phyloP scores from a whole-genome alignment of 805 yeast species.

The Cephaloascus albidus region DNA sequence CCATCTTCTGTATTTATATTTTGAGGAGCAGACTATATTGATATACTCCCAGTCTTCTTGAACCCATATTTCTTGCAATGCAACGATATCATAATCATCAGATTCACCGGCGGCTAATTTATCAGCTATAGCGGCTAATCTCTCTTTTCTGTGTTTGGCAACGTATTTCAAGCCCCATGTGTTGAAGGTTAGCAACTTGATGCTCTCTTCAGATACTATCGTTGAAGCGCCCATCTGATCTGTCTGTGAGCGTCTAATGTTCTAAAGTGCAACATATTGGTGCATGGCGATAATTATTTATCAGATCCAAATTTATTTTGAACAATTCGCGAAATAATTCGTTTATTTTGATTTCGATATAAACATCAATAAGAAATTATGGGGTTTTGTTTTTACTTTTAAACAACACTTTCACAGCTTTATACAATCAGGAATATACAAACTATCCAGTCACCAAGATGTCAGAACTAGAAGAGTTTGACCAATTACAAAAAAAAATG shows the following conservation, averaged over 20 bases:
- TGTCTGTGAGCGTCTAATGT: background rate
- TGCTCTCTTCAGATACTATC: too few species aligned
- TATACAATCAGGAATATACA: too few species aligned
- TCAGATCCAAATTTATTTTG: too few species aligned
- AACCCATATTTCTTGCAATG: constrained; percentile 94
- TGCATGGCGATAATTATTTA: too few species aligned
- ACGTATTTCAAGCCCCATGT: constrained; percentile 88
- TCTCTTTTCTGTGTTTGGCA: constrained; percentile 54
- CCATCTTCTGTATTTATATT: constrained; percentile 56
- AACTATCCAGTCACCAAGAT: too few species aligned
- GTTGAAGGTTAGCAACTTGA: constrained; percentile 59
- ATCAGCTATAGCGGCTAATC: constrained; percentile 70
- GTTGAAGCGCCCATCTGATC: too few species aligned
- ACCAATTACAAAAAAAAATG: constrained; percentile 24
- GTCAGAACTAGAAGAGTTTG: constrained; percentile 22
- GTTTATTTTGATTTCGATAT: too few species aligned
- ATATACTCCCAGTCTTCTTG: constrained; percentile 73
- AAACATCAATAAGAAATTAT: too few species aligned
- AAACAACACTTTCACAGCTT: too few species aligned
- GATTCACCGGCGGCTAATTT: constrained; percentile 39
- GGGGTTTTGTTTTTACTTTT: too few species aligned
- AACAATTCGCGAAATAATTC: too few species aligned
- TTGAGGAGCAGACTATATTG: constrained; percentile 26
- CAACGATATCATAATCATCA: constrained; percentile 68
- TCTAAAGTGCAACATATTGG: background rate